Percentiles rank a stretch among this genome's conserved stretches.
These are phyloP conservation scores for Paecilomyces formosus DNA, from an alignment of 2,329 filamentous ascomycete species.

Conservation along the genomic window DNA sequence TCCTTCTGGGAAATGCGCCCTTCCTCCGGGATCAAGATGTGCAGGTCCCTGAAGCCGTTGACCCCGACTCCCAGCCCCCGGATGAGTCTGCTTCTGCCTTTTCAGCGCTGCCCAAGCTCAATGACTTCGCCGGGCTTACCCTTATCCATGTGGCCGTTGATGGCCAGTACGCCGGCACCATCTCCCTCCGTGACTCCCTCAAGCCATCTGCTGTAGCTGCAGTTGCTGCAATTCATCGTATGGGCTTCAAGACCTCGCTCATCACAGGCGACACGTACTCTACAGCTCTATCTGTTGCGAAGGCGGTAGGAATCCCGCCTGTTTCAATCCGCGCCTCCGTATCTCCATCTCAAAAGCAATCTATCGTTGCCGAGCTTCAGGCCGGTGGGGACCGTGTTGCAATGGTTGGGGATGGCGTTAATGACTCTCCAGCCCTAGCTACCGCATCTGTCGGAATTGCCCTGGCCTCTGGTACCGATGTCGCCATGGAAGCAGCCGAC, in stretches of 20 bases:
- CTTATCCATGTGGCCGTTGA: constrained; percentile 89
- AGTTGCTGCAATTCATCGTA: constrained; percentile 71
- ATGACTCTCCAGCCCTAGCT: constrained; percentile 90
- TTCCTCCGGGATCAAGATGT: constrained; percentile 69
- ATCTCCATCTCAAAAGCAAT: constrained; percentile 83
- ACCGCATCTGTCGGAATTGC: constrained; percentile 91
- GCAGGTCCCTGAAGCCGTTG: constrained; percentile 31
- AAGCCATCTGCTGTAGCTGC: constrained; percentile 79
- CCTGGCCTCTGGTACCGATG: constrained; percentile 85
- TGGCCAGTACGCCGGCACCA: constrained; percentile 67
- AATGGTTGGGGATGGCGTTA: constrained; percentile 98
- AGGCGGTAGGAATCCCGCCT: constrained; percentile 68
- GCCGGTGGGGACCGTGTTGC: constrained; percentile 68
- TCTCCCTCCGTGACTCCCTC: constrained; percentile 82
- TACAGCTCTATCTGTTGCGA: constrained; percentile 77
- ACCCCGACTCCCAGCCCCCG: constrained; percentile 23
- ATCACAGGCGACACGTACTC: constrained; percentile 87
- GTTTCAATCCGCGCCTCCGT: constrained; percentile 79
- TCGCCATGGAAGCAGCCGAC: constrained; percentile 95
- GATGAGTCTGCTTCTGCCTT: constrained; percentile 11
- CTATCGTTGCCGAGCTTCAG: constrained; percentile 73
- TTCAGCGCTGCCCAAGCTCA: constrained; percentile 27
- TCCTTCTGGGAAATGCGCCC: constrained; percentile 75
- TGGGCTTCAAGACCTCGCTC: constrained; percentile 82
- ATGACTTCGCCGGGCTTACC: constrained; percentile 61